Conservation (phyloP, 352 stramenopile species). For the Plasmopara muralis region DNA sequence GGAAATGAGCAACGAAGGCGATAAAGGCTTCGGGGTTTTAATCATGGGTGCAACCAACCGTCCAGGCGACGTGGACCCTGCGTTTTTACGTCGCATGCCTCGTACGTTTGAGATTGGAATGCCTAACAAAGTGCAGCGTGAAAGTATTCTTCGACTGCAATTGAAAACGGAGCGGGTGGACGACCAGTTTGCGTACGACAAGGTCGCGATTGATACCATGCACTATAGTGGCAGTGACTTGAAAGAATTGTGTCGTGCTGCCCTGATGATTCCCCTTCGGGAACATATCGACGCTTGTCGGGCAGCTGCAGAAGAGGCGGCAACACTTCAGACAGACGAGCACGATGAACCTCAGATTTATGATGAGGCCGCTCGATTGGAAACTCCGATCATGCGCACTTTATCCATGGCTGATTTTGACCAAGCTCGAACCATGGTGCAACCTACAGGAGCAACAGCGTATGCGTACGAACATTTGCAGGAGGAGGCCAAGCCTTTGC, state of each 20-base stretch:
- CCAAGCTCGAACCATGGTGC: constrained; percentile 79
- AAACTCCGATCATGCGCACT: constrained; percentile 47
- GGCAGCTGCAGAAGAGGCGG: constrained; percentile 29
- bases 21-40: constrained; percentile 86
- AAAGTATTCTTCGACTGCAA: constrained; percentile 92
- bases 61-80: constrained; percentile 86
- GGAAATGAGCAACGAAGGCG: constrained; percentile 61
- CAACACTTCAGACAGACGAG: constrained; percentile 20
- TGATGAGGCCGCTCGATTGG: constrained; percentile 21
- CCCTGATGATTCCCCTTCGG: constrained; percentile 81
- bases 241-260: constrained; percentile 83
- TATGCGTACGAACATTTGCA: constrained; percentile 76
- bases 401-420: constrained; percentile 81
- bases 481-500: constrained; percentile 21
- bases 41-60: constrained; percentile 96
- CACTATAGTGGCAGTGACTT: constrained; percentile 96
- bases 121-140: constrained; percentile 77
- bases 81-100: constrained; percentile 94
- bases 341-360: constrained; percentile 27
- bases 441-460: constrained; percentile 68
- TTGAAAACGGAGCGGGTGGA: constrained; percentile 84
- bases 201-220: constrained; percentile 79
- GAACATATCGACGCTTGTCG: constrained; percentile 72
- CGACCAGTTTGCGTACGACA: constrained; percentile 64
- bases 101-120: constrained; percentile 93